These are phyloP conservation scores for Xeromyces bisporus DNA, from an alignment of 495 filamentous ascomycete species.

Conservation along the genomic window DNA sequence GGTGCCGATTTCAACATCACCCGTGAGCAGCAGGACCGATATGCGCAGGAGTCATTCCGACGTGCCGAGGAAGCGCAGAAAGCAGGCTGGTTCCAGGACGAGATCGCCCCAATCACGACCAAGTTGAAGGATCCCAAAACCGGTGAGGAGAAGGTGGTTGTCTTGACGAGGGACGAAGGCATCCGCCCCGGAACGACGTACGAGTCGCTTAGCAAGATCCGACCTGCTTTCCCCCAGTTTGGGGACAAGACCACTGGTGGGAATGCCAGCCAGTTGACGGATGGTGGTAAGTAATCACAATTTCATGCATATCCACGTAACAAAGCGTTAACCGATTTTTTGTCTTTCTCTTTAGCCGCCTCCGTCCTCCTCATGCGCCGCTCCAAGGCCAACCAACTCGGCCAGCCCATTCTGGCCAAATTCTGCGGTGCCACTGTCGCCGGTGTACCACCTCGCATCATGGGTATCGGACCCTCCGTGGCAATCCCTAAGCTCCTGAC, in stretches of 20 bases:
- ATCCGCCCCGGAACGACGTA: constrained; percentile 78
- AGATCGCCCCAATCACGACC: constrained; percentile 76
- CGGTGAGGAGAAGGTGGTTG: constrained; percentile 59
- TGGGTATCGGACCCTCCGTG: constrained; percentile 90
- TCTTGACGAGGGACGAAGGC: constrained; percentile 71
- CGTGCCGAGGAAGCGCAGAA: constrained; percentile 85
- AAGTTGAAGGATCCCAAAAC: constrained; percentile 68
- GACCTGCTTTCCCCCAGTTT: constrained; percentile 78
- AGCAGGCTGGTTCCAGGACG: constrained; percentile 83
- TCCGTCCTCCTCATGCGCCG: constrained; percentile 88
- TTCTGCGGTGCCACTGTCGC: constrained; percentile 84
- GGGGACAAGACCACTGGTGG: constrained; percentile 80
- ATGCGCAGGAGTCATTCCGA: constrained; percentile 69
- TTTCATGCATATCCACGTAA: no score
- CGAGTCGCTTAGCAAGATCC: constrained; percentile 67
- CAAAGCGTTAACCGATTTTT: no score
- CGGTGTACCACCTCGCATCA: constrained; percentile 78
- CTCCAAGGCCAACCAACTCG: constrained; percentile 68
- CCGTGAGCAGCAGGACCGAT: constrained; percentile 65
- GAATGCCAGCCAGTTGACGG: constrained; percentile 92
- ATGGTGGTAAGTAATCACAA: constrained; percentile 44
- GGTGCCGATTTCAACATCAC: constrained; percentile 73
- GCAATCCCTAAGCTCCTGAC: constrained; percentile 86
- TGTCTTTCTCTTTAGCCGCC: constrained; percentile 23
- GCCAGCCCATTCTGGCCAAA: constrained; percentile 86